These are phyloP conservation scores for Flaveria sonorensis DNA, from an alignment of 129 eudicot genomes.

Conservation along the genomic window DNA sequence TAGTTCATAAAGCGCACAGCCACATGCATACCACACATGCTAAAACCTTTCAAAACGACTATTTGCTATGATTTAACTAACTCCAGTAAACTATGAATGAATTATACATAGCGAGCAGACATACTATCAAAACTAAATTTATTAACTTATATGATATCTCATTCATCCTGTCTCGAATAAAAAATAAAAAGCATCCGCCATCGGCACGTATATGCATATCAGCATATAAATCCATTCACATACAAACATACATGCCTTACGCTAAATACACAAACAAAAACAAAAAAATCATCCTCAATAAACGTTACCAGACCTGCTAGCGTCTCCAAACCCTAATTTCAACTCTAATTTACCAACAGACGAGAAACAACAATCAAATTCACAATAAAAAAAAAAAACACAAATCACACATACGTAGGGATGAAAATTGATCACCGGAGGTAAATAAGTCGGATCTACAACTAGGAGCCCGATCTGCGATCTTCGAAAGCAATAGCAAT, in stretches of 20 bases:
- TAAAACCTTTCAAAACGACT: not conserved
- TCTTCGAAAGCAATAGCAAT: constrained; percentile 11
- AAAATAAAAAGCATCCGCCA: not conserved
- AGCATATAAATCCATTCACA: not conserved
- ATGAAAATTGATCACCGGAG: constrained; percentile 14
- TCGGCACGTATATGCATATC: constrained; percentile 20
- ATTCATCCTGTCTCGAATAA: not conserved
- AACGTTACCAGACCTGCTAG: constrained; percentile 22
- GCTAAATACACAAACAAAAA: not conserved
- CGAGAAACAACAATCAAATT: constrained; percentile 8
- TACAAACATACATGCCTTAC: not conserved
- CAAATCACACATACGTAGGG: constrained; percentile 4
- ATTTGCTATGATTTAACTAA: not conserved
- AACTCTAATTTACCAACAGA: constrained; percentile 16
- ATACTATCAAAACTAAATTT: not conserved
- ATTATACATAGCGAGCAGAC: not conserved
- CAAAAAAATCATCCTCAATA: constrained; percentile 7
- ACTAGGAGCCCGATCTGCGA: constrained; percentile 27
- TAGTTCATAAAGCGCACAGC: not conserved
- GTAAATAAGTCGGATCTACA: constrained; percentile 24
- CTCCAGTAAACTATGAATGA: not conserved
- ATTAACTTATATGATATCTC: not conserved
- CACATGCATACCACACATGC: not conserved
- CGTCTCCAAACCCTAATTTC: constrained; percentile 28
- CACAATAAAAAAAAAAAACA: not conserved